Evolutionary conservation across 2,329 filamentous ascomycete species (phyloP).

Genomic region (Colletotrichum plurivorum): DNA sequence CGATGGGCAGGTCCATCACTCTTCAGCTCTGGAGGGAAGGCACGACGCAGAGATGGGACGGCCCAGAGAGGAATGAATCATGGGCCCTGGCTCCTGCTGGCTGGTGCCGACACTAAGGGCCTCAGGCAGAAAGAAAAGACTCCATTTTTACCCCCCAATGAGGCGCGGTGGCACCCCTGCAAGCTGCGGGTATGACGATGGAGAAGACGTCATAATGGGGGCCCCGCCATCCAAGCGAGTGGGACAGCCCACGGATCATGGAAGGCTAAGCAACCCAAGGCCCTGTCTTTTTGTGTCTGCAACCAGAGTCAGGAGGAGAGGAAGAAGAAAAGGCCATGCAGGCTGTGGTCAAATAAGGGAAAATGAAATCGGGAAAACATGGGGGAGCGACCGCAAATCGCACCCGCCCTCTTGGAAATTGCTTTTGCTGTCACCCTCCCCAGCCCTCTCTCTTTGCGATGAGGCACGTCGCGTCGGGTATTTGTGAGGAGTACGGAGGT

Average conservation of each 20-base stretch:
- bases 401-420: conserved; percentile 6
- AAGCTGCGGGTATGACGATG: conserved; percentile 34
- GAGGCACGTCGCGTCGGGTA: conserved; percentile 8
- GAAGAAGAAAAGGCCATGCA: conserved; percentile 4
- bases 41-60: conserved; percentile 1
- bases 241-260: conserved; percentile 16
- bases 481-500: conserved; percentile 4
- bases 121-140: conserved; percentile 4
- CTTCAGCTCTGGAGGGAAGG: too few relatives aligned
- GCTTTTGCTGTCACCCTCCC: neutral
- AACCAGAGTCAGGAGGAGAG: conserved; percentile 4
- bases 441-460: neutral
- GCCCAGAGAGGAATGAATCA: conserved; percentile 26
- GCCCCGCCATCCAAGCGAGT: conserved; percentile 35
- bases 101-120: conserved; percentile 5
- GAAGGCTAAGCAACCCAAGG: conserved; percentile 12
- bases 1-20: neutral
- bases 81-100: conserved; percentile 9
- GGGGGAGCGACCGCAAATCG: conserved; percentile 19
- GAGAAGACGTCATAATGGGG: conserved; percentile 33
- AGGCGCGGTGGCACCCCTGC: conserved; percentile 18
- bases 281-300: conserved; percentile 4
- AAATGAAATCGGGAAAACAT: conserved; percentile 17
- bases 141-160: conserved; percentile 22
- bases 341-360: conserved; percentile 11